Conservation (phyloP, 2,329 filamentous ascomycete genomes). For the Plenodomus lindquistii region DNA sequence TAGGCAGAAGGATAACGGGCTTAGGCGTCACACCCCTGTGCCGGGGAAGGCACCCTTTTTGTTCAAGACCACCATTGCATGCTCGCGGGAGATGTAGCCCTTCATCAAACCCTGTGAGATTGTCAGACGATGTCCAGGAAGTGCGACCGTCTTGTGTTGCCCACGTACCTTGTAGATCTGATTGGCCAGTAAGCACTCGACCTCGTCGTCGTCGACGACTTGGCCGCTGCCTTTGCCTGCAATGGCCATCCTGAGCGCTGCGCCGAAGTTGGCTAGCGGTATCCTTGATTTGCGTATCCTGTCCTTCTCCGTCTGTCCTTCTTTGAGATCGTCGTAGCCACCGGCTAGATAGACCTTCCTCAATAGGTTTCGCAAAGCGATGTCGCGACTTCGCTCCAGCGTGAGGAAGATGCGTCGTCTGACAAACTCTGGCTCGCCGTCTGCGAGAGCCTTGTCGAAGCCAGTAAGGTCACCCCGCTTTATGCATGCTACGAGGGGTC, state of each 20-base stretch:
- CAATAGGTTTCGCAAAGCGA: constrained; percentile 87
- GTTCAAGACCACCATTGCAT: constrained; percentile 87
- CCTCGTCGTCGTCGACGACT: constrained; percentile 81
- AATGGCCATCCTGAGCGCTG: constrained; percentile 77
- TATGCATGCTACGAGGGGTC: constrained; percentile 77
- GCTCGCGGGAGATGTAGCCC: constrained; percentile 92
- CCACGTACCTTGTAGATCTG: constrained; percentile 91
- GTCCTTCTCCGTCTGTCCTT: constrained; percentile 64
- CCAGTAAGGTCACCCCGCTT: constrained; percentile 78
- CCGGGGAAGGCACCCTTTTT: constrained; percentile 93
- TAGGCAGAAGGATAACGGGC: constrained; percentile 11
- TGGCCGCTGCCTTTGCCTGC: constrained; percentile 57
- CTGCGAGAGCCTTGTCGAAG: constrained; percentile 80
- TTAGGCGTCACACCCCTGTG: constrained; percentile 65
- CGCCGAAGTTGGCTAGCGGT: constrained; percentile 80
- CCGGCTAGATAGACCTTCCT: constrained; percentile 87
- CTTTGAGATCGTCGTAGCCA: constrained; percentile 75
- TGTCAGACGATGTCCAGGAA: constrained; percentile 18
- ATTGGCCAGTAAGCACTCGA: constrained; percentile 92
- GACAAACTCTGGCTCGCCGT: constrained; percentile 89
- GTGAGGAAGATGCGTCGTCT: constrained; percentile 93
- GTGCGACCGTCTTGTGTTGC: constrained; percentile 5
- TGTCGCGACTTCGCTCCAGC: constrained; percentile 87
- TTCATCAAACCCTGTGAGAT: constrained; percentile 81
- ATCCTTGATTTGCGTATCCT: constrained; percentile 73